These are phyloP conservation scores for Rhexocercosporidium sp. DNA, from an alignment of 2,329 filamentous ascomycete species.

Conservation along the genomic window DNA sequence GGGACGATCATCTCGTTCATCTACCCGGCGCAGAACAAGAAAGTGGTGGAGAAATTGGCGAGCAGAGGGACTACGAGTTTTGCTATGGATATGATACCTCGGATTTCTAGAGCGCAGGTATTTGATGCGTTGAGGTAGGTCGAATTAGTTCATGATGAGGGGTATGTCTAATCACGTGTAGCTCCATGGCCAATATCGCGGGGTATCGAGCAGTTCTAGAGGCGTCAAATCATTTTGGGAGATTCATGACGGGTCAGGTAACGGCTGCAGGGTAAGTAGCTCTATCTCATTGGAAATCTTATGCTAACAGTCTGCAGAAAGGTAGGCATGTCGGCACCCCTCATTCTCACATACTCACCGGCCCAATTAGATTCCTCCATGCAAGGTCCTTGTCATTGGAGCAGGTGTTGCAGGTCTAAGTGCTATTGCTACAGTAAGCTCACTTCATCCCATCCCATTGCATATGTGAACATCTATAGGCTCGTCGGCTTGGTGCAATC, in stretches of 20 bases:
- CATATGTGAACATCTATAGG: conserved; percentile 46
- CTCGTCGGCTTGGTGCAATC: conserved; percentile 84
- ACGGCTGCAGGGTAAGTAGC: conserved; percentile 74
- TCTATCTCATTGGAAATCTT: not conserved
- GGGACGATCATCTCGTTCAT: conserved; percentile 83
- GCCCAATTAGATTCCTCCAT: conserved; percentile 75
- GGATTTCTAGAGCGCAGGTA: conserved; percentile 85
- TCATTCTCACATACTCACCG: conserved; percentile 17
- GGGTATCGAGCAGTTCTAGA: conserved; percentile 92
- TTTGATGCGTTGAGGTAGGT: conserved; percentile 74
- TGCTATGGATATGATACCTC: conserved; percentile 91
- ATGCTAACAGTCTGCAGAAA: conserved; percentile 41
- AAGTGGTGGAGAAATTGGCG: conserved; percentile 75
- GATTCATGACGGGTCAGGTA: conserved; percentile 87
- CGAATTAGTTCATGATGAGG: not conserved
- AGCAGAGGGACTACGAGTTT: conserved; percentile 75
- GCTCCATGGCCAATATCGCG: conserved; percentile 93
- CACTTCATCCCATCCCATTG: not conserved
- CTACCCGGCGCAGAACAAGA: conserved; percentile 80
- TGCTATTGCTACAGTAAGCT: conserved; percentile 75
- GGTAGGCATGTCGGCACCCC: conserved; percentile 28
- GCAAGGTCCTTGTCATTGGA: conserved; percentile 89
- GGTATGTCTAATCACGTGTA: conserved; percentile 43
- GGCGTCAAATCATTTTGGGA: conserved; percentile 86
- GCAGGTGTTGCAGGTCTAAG: conserved; percentile 88